A percentile compares a stretch with the other conserved stretches of the same genome.
These are phyloP conservation scores for Chlamydomonas asymmetrica DNA, from an alignment of 139 green algal species.

Conservation along the genomic window DNA sequence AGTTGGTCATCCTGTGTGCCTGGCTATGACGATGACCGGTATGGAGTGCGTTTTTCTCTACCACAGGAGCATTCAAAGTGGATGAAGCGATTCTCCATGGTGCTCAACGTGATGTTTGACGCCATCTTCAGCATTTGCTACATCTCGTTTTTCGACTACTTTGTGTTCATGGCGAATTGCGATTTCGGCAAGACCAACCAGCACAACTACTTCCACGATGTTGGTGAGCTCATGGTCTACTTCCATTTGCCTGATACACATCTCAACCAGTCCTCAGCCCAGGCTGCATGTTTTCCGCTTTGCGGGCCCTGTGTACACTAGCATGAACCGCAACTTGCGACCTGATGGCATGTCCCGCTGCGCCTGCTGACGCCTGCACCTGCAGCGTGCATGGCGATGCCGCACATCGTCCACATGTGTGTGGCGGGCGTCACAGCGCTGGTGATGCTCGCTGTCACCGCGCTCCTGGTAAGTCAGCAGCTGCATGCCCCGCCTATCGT, in stretches of 20 bases:
- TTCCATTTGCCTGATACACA: neutral
- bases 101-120: conserved; percentile 15
- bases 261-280: neutral
- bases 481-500: neutral
- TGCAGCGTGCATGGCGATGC: conserved; percentile 16
- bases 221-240: neutral
- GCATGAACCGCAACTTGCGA: neutral
- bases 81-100: conserved; percentile 2
- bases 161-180: conserved; percentile 16
- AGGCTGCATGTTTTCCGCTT: neutral
- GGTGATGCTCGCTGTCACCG: conserved; percentile 16
- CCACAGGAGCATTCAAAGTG: conserved; percentile 25
- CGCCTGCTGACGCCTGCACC: neutral
- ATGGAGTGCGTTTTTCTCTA: too few species aligned
- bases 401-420: conserved; percentile 19
- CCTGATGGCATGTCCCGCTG: neutral
- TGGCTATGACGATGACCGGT: too few species aligned
- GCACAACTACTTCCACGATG: conserved; percentile 6
- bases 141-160: conserved; percentile 29
- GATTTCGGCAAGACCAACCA: neutral
- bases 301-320: neutral
- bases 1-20: too few species aligned
- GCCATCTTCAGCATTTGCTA: conserved; percentile 16
- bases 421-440: conserved; percentile 12
- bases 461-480: conserved; percentile 6